Base-by-base conservation (phyloP, 768 basidiomycete genomes). In the Lactarius sp. region DNA sequence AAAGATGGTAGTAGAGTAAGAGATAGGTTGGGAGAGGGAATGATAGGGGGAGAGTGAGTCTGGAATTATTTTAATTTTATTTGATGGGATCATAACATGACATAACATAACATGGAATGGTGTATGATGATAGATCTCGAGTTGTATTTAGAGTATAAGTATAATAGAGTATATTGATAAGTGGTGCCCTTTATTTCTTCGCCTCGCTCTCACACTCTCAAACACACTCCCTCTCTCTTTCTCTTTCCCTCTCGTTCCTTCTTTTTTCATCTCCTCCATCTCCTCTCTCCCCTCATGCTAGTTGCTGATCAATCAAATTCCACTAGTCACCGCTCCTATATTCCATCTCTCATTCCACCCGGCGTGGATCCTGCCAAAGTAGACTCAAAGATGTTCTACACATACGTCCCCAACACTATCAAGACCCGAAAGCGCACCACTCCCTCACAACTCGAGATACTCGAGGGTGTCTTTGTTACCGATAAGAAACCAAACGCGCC, bases 361-460 rank as follows among this genome's bases (percentile, higher is more conserved):
- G 79, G 77, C 61, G 77, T 82, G 73, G 88, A 90, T 78, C 85
- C 87, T 69, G 77, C 83, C 68, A 76, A 83, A 55, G 85, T 87
- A 74, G 88, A 90, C 80, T 87, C 89, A 72, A 85, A 87, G 71
- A 86, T 88, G 47, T 92, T 92, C 78, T 91, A 87, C 69, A 86
- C 89, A n/a, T 93, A 90, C 76, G 85, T 86, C 56, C 91, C 91
- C 61, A 92, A 91, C 76, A 88, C 95, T 78, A 91, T 97, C 77
- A 96, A 96, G 78, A 94, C 96, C 70, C 80, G 94, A 64, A 90
- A 94, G 70, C 80, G 96, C 57, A 98, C 96, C 0, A 92, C 93
- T 36, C 84, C 86, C 39, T 79, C 84, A 20, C 96, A 98, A 77
- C 87, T 97, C 71, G 87, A 87, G 75, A 84, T 92, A 68, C 85